Base-by-base conservation (phyloP, 1,284 basidiomycete species). In the Puccinia horiana region DNA sequence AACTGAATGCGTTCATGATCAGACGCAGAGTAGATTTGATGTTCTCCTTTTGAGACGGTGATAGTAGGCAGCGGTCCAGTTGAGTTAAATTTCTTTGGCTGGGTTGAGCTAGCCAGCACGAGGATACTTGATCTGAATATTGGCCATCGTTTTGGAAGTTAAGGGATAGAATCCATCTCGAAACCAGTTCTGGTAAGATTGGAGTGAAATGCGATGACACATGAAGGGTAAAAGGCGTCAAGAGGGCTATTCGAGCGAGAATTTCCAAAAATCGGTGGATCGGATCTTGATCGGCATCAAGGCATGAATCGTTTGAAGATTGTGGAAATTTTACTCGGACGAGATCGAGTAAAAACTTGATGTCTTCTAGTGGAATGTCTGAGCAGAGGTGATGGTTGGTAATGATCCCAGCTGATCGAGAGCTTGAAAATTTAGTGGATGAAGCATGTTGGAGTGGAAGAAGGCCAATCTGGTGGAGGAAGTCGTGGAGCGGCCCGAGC, bases 381-480 rank as follows among this genome's bases (percentile, higher is more conserved):
- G 67, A 61, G 72, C 61, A 18, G 49, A 67, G 44, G 37, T 44
- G 56, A 44, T 75, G 72, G 23, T 75, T 12, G 16, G 49, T 37
- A 42, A 81, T 40, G 26, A 44, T 63, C n/a, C 80, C 72, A 3
- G 47, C 26, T 11, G 35, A 47, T 52, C 32, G 52, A 18, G 35
- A 26, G 12, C 18, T 16, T 47, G 72, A 40, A 23, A 47, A 20
- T 40, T 65, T 81, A 0, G 72, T 58, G 40, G 56, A 81, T 37
- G 80, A 47, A 26, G 80, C 80, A 47, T 49, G n/a, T n/a, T 56
- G 47, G 54, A 75, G 72, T 65, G 80, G 80, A 29, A 75, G 70
- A 65, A 81, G 70, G 35, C 80, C 80, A 23, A 81, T 74, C 18
- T 74, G 26, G 35, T 81, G 80, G 23, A 81, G 54, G 35, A 74